Evolutionary conservation across 768 basidiomycete genomes (phyloP), one percentile per base, ranked within the genome.

Genomic region (Tremella mesenterica): DNA sequence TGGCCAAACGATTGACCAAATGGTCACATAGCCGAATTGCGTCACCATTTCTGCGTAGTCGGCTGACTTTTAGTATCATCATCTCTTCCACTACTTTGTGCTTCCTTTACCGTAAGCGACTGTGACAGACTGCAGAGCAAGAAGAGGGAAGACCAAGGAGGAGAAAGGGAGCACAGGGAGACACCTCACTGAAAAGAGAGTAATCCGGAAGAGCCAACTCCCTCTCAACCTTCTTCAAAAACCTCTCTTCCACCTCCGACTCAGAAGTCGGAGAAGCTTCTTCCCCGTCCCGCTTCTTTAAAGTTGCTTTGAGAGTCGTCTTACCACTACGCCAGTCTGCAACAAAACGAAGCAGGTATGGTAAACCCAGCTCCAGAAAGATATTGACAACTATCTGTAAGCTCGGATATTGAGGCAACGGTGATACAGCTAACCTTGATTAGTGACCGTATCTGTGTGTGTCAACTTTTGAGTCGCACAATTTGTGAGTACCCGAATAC

Each of bases 41-140:
- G 86, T 85, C 14, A 87, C 87, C 92, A 99, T 96, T 76, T 99
- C 95, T 64, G 82, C 83, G 73, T 93, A 99, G 74, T 96, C 93
- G 48, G 65, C 74, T 75, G 53, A 2, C 47, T 14, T 12, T 14
- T 26, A 7, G 26, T 1, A 56, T 38, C 33, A 47, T 20, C 28
- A n/a, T n/a, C 45, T 25, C 10, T 10, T 21, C 5, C 10, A 13
- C 3, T n/a, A n/a, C 4, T 20, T 10, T 10, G 25, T 31, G 13
- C 4, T 18, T 33, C 28, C 34, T 18, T 18, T 12, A 12, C 34
- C 34, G 34, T 18, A 12, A 36, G 12, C 34, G 34, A 12, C 12
- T 18, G 18, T 36, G 18, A 36, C 12, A n/a, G n/a, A 36, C 12
- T 12, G 34, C 12, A 36, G 36, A 33, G 48, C 43, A 16, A 26